Evolutionary conservation across 2,329 filamentous ascomycete species (phyloP).

Genomic region (Exophiala xenobiotica): DNA sequence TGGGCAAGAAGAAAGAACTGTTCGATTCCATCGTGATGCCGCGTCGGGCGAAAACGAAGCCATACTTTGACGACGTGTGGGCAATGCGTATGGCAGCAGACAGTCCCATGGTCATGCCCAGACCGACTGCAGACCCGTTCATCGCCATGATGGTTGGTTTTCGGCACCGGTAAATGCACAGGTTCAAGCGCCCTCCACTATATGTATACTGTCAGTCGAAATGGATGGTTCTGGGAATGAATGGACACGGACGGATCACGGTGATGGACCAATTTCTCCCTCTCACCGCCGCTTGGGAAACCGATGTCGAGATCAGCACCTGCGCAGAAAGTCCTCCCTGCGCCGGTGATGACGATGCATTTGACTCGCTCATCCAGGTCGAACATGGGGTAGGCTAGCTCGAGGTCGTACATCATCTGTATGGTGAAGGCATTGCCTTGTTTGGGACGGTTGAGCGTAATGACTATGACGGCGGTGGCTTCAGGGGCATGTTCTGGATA

Average conservation of each 20-base stretch:
- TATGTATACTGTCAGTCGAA: too few species aligned
- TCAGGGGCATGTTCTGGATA: slow-evolving; percentile 13
- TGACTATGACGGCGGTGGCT: slow-evolving; percentile 44
- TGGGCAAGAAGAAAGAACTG: slow-evolving; percentile 66
- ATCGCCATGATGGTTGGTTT: slow-evolving; percentile 61
- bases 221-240: too few species aligned
- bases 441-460: slow-evolving; percentile 55
- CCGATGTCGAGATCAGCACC: slow-evolving; percentile 57
- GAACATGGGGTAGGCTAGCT: slow-evolving; percentile 46
- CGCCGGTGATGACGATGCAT: slow-evolving; percentile 55
- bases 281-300: slow-evolving; percentile 42
- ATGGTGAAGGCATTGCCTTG: slow-evolving; percentile 61
- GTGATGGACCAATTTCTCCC: slow-evolving; percentile 49
- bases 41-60: slow-evolving; percentile 68
- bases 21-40: slow-evolving; percentile 69
- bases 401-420: slow-evolving; percentile 50
- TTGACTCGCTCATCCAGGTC: slow-evolving; percentile 57
- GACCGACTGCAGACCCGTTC: slow-evolving; percentile 60
- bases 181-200: slow-evolving; percentile 45
- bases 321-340: slow-evolving; percentile 54
- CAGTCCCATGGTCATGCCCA: slow-evolving; percentile 62
- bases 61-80: slow-evolving; percentile 56
- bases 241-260: slow-evolving; percentile 49
- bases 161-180: slow-evolving; percentile 58
- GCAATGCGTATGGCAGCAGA: slow-evolving; percentile 54